Evolutionary conservation across 2,329 filamentous ascomycete species (phyloP).

Genomic region (Geosmithia morbida): DNA sequence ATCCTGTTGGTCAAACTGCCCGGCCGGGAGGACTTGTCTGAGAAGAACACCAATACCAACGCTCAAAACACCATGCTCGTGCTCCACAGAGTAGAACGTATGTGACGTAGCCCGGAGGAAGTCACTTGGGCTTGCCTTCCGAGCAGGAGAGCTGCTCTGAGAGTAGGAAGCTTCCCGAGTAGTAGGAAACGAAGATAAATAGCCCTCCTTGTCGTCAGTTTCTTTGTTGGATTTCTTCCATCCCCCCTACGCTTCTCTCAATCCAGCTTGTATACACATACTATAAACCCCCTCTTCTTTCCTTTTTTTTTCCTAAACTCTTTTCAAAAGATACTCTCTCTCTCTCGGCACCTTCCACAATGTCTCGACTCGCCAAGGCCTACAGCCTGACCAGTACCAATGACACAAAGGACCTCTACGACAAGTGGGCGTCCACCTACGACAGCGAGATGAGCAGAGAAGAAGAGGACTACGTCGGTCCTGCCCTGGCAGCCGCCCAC

Average conservation of each 20-base stretch:
- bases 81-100: background rate
- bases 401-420: constrained; percentile 15
- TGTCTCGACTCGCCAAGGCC: constrained; percentile 13
- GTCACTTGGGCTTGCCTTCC: background rate
- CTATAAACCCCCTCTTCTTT: background rate
- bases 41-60: constrained; percentile 1
- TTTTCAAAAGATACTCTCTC: background rate
- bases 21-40: too few species aligned
- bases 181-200: background rate
- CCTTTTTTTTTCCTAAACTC: background rate
- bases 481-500: constrained; percentile 18
- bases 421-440: constrained; percentile 20
- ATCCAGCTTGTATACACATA: background rate
- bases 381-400: constrained; percentile 11
- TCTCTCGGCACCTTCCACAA: constrained; percentile 3
- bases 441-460: constrained; percentile 17
- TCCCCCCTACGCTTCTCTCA: background rate
- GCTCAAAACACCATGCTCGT: constrained; percentile 1
- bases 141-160: too few species aligned
- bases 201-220: background rate
- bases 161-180: background rate
- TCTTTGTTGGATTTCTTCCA: background rate
- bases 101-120: constrained; percentile 1
- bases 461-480: constrained; percentile 26
- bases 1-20: too few species aligned